Evolutionary conservation across 371 early-diverging fungal species (phyloP), one percentile per base, ranked within the genome.

Genomic region (Apophysomyces trapeziformis): DNA sequence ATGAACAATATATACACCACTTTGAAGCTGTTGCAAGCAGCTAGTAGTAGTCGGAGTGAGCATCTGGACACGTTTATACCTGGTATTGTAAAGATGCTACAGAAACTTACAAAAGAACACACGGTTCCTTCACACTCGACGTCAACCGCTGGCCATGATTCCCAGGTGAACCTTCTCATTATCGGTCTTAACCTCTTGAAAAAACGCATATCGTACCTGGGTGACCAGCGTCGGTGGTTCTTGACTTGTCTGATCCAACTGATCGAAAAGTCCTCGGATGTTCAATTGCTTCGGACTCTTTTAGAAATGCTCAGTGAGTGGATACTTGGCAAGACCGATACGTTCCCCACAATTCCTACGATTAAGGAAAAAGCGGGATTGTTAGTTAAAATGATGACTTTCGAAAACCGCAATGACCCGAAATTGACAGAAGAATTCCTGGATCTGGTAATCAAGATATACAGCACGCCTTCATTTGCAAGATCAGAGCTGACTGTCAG

Each of bases 271-370:
- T 89, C 92, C 9, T 85, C 87, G 4, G 92, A 94, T 69, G 71
- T 84, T 5, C 87, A 84, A 35, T 73, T 99, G 13, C 79, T 93
- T 21, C 78, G 88, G 3, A 86, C 85, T 14, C 89, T 98, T 41
- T 73, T 98, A 56, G 87, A 87, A 13, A 89, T 97, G 84, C 85
- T 92, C 12, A 85, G 87, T n/a, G 90, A 91, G 50, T 99, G 99
- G 99, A 89, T 96, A 2, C 76, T 93, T 43, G 85, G 82, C 1
- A 85, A 89, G 50, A 77, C 76, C 5, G 95, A 96, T 57, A 79
- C 93, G 1, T 95, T 96, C 80, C 99, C 99, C 1, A 97, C 98
- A 2, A 86, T 94, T 63, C 99, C 99, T 2, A 97, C 98, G 2
- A 86, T 94, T 63, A 97, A 96, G 76, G 99, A 98, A 68, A 97